Base-by-base conservation (phyloP, 2,329 filamentous ascomycete genomes). In the Acarospora socialis region DNA sequence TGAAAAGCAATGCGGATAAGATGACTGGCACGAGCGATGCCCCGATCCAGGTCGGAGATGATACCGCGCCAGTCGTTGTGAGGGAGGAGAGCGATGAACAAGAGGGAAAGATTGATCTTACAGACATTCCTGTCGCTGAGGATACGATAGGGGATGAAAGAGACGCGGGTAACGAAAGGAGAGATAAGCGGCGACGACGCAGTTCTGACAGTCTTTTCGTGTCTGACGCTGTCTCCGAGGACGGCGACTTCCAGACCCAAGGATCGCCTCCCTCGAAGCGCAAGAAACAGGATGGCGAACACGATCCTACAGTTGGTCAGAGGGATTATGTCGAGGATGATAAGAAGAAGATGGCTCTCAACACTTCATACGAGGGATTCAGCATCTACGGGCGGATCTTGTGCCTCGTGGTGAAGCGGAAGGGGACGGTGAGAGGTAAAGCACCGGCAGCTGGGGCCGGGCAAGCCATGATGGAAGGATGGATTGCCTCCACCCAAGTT, bases 371-470 rank as follows among this genome's bases (percentile, higher is more conserved):
- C 56, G 84, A 95, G 48, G 87, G 90, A 6, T 95, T 95, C 57
- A 81, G 79, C 46, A 94, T 98, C 49, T 92, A 93, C 57, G 84
- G 90, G 7, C 79, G 83, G 44, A 83, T 93, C 28, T 63, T 98
- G 16, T 95, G 86, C 55, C 66, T 98, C 36, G 79, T 98, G 6
- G 77, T 98, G 54, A 81, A 78, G 51, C 75, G 78, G 39, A 77
- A 75, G 42, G 66, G 63, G 28, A 29, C 17, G 2, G 27, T 14
- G 3, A 43, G 36, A 23, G 61, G 56, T 43, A 66, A 58, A 43
- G 52, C 54, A 28, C 54, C 47, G 35, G 47, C 52, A 21, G 47
- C 49, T 35, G 55, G 60, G 7, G 60, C 58, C 28, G 71, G 73
- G 24, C 77, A 80, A 50, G 75, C 72, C 34, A 66, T 73, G 54